These are phyloP conservation scores for Acanthamoeba royreba DNA, from an alignment of 208 protist genomes.

Conservation along the genomic window DNA sequence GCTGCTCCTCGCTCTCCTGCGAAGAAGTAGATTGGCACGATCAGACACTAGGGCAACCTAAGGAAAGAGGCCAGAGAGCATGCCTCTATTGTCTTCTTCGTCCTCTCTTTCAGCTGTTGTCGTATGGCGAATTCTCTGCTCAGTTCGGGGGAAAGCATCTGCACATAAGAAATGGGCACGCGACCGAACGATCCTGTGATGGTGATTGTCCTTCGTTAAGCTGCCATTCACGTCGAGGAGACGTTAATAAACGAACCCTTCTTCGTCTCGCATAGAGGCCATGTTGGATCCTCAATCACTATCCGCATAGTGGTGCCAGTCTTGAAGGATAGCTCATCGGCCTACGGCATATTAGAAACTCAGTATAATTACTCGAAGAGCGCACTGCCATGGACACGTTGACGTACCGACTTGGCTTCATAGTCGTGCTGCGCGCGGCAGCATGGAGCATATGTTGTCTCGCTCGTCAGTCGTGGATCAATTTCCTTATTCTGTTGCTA, in stretches of 20 bases:
- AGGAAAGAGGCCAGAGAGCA: not conserved
- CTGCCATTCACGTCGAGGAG: not conserved
- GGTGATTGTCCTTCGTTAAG: not conserved
- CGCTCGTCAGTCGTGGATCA: not conserved
- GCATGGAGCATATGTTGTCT: not conserved
- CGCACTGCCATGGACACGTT: not conserved
- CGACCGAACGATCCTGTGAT: not conserved
- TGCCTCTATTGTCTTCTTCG: not conserved
- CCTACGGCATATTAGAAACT: too few species aligned
- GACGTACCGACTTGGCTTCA: not conserved
- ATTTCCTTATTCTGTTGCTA: not conserved
- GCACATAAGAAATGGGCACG: not conserved
- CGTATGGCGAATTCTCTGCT: not conserved
- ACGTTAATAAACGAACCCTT: not conserved
- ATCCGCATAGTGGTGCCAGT: not conserved
- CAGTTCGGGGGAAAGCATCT: not conserved
- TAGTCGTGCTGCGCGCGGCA: slow-evolving; percentile 17
- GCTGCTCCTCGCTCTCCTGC: not conserved
- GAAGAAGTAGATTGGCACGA: too few species aligned
- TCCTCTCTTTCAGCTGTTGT: not conserved
- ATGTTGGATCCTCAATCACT: not conserved
- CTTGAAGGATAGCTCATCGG: not conserved
- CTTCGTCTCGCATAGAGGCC: not conserved
- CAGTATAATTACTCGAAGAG: too few species aligned
- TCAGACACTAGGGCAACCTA: not conserved